These are phyloP conservation scores for Capsicum chinense DNA, from an alignment of 257 asterid species.

Conservation along the genomic window DNA sequence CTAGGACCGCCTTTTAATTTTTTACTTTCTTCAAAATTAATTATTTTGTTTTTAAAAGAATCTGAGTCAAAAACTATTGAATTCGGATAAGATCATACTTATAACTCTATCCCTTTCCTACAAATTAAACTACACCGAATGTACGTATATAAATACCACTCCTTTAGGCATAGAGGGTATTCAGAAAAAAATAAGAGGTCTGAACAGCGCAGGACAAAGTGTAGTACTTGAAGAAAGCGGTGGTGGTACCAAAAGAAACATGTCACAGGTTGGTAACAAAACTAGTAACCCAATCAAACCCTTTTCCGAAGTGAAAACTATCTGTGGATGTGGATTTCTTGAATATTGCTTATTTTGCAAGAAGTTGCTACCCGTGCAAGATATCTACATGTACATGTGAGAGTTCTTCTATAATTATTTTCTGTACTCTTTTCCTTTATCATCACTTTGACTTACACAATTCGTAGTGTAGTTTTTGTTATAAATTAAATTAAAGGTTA, in stretches of 20 bases:
- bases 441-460: not conserved
- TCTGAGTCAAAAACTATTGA: too few relatives aligned
- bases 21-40: not conserved
- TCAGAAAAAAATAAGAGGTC: too few relatives aligned
- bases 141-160: too few relatives aligned
- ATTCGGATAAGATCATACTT: too few relatives aligned
- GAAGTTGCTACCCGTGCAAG: slow-evolving; percentile 68
- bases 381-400: slow-evolving; percentile 95
- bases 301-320: not conserved
- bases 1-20: not conserved
- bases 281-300: slow-evolving; percentile 60
- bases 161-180: too few relatives aligned
- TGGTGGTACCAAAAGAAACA: too few relatives aligned
- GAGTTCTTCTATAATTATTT: not conserved
- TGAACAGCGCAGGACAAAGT: too few relatives aligned
- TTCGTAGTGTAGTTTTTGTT: too few relatives aligned
- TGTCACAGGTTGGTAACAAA: slow-evolving; percentile 61
- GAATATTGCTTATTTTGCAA: slow-evolving; percentile 71
- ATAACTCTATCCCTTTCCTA: too few relatives aligned
- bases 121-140: too few relatives aligned
- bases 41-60: not conserved
- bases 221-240: too few relatives aligned
- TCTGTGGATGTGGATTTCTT: slow-evolving; percentile 51
- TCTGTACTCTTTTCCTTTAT: not conserved
- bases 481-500: too few relatives aligned